Conservation (phyloP, 306 rosid species). For the Cyamopsis tetragonoloba region DNA sequence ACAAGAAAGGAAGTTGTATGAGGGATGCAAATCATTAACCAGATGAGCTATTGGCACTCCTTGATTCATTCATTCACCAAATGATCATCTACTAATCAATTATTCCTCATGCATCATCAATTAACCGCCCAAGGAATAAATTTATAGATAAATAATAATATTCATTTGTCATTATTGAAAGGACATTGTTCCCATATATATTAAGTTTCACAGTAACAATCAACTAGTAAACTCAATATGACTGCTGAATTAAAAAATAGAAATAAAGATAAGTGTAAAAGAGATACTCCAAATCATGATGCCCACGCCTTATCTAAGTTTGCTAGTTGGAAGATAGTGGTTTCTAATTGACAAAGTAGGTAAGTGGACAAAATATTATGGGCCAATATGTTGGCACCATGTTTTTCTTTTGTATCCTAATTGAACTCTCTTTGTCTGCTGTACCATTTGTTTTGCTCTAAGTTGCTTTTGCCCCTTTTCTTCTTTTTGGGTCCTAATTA, state of each 20-base stretch:
- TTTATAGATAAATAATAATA: neutral
- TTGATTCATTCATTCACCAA: constrained; percentile 27
- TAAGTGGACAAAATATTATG: constrained; percentile 38
- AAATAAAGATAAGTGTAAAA: neutral
- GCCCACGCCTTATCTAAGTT: constrained; percentile 29
- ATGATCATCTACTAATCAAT: constrained; percentile 34
- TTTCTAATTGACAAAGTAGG: constrained; percentile 33
- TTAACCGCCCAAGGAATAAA: neutral
- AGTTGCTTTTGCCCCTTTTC: neutral
- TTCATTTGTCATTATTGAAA: neutral
- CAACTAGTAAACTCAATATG: neutral
- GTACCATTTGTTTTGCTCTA: constrained; percentile 29
- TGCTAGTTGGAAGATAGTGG: constrained; percentile 33
- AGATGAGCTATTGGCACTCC: constrained; percentile 28
- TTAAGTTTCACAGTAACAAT: constrained; percentile 15
- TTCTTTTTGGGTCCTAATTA: constrained; percentile 8
- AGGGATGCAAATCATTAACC: constrained; percentile 26
- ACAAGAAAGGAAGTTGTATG: constrained; percentile 18
- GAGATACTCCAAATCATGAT: constrained; percentile 18
- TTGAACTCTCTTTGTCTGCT: constrained; percentile 44
- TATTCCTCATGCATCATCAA: constrained; percentile 17
- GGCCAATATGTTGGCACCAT: constrained; percentile 54
- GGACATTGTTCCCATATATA: neutral
- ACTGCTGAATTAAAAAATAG: constrained; percentile 17
- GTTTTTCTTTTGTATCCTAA: constrained; percentile 36